Evolutionary conservation across 768 basidiomycete species (phyloP), one percentile per base, ranked within the genome.

Genomic region (Pholiota conissans): DNA sequence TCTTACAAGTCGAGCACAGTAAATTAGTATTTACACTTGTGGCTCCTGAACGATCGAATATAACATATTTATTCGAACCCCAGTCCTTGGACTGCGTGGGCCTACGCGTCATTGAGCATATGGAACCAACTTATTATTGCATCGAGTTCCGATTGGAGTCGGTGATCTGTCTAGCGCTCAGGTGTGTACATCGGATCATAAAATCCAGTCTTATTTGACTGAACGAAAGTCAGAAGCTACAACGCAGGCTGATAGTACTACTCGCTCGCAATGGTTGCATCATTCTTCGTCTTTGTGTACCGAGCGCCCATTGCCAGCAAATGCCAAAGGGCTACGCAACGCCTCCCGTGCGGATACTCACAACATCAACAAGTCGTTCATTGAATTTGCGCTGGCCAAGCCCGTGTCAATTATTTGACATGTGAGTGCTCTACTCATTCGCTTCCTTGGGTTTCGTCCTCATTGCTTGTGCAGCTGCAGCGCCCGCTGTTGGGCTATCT

Each of bases 1-100:
- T 32, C 30, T 32, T n/a, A n/a, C n/a, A n/a, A 13, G 16, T 52
- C 51, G 26, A 37, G n/a, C 26, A 52, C 37, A 16, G 39, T 26
- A 24, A 20, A 32, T 18, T 18, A 35, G n/a, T 18, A 22, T 52
- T 28, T 52, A 27, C 18, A 10, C 30, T 18, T 42, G 13, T 13
- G 26, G 16, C 26, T 40, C 9, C 29, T 26, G 42, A 49, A 52
- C 30, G 22, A 46, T 22, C 9, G 22, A 62, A 62, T 62, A 37
- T 55, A 62, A 59, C 14, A 46, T 62, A 59, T 62, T 62, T 59
- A 59, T 62, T 50, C 27, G 22, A 57, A 26, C 52, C 56, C 22
- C 52, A 30, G 16, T 32, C 11, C 49, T 30, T 30, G 29, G 28
- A 30, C 27, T 50, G 49, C 29, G 28, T n/a, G 29, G 49, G 14